Conservation (phyloP, 371 early-diverging fungal genomes). For the Quaeritorhiza haematococci region DNA sequence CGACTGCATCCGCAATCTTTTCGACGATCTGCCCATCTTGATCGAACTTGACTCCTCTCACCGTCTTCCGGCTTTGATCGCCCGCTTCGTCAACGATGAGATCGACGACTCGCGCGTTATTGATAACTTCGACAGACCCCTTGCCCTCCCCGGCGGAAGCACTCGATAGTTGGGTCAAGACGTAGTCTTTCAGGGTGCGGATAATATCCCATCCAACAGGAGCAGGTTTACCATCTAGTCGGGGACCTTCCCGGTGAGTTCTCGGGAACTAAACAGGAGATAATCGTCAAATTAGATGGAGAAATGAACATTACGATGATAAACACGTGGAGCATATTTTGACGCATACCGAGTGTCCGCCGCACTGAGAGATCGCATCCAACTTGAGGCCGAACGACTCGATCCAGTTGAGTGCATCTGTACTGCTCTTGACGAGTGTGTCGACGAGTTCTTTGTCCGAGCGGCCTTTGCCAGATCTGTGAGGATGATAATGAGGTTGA, state of each 20-base stretch:
- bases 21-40: conserved; percentile 1
- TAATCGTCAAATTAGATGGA: background rate
- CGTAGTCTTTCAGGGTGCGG: conserved; percentile 9
- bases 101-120: conserved; percentile 26
- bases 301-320: too few relatives aligned
- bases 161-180: conserved; percentile 39
- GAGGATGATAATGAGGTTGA: background rate
- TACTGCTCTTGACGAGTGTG: conserved; percentile 1
- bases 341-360: conserved; percentile 43
- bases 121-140: conserved; percentile 18
- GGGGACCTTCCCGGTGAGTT: conserved; percentile 46
- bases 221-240: conserved; percentile 49
- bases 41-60: background rate
- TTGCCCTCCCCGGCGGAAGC: background rate
- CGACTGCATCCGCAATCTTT: conserved; percentile 34
- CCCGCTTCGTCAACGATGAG: conserved; percentile 47
- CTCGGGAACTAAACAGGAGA: conserved; percentile 9
- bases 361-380: conserved; percentile 73
- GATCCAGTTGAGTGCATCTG: conserved; percentile 11
- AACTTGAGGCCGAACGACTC: conserved; percentile 72
- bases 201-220: conserved; percentile 67
- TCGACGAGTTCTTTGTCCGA: conserved; percentile 13
- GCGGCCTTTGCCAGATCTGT: conserved; percentile 9
- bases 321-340: too few relatives aligned
- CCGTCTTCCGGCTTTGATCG: background rate